These are phyloP conservation scores for Peronospora belbahrii DNA, from an alignment of 352 stramenopile genomes.

Conservation along the genomic window DNA sequence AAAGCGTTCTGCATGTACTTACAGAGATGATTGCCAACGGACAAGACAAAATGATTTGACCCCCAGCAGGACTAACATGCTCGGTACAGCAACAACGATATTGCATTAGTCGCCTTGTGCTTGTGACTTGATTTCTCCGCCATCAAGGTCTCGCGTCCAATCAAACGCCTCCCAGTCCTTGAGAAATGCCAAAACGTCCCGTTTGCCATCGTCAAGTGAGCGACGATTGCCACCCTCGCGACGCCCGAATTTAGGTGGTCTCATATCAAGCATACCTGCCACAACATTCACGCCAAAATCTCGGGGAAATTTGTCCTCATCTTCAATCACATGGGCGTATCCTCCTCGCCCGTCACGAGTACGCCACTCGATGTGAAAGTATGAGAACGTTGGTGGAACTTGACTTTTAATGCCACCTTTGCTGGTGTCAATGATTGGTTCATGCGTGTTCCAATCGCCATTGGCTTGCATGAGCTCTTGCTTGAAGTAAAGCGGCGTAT, in stretches of 20 bases:
- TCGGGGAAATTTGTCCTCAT: slow-evolving; percentile 60
- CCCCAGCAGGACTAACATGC: slow-evolving; percentile 9
- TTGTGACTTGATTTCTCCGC: slow-evolving; percentile 36
- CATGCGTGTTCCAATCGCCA: slow-evolving; percentile 74
- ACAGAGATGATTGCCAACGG: slow-evolving; percentile 2
- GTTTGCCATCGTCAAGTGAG: slow-evolving; percentile 51
- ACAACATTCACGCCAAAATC: slow-evolving; percentile 78
- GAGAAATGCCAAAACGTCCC: slow-evolving; percentile 51
- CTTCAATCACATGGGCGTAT: slow-evolving; percentile 79
- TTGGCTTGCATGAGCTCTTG: slow-evolving; percentile 72
- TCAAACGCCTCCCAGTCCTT: slow-evolving; percentile 64
- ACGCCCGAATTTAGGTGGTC: slow-evolving; percentile 53
- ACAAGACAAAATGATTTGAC: slow-evolving; percentile 1
- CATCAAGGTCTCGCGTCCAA: slow-evolving; percentile 66
- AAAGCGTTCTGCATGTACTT: slow-evolving; percentile 11
- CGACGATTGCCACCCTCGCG: slow-evolving; percentile 28
- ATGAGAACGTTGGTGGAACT: slow-evolving; percentile 70
- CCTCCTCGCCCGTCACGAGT: slow-evolving; percentile 31
- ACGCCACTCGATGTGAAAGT: slow-evolving; percentile 81
- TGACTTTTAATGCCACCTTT: slow-evolving; percentile 51
- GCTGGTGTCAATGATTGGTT: slow-evolving; percentile 72
- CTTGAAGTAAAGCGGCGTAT: slow-evolving; percentile 77
- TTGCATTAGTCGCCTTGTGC: background rate
- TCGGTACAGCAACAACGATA: background rate
- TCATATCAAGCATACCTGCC: slow-evolving; percentile 64